Conservation (phyloP, 805 yeast genomes). For the Sugiyamaella smithiae region DNA sequence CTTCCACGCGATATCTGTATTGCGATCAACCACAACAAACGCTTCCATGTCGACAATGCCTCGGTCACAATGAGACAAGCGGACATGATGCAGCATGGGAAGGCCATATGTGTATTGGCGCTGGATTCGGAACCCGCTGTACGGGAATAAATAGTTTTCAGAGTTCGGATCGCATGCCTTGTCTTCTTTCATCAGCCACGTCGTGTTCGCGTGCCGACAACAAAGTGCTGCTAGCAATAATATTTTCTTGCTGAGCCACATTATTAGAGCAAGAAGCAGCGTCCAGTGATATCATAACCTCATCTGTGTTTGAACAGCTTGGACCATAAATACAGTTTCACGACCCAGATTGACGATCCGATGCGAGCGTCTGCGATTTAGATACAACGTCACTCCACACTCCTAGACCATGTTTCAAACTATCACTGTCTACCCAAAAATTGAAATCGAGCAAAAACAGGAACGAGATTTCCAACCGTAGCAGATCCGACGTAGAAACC, state of each 20-base stretch:
- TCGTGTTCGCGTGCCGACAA: conserved; percentile 5
- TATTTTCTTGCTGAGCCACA: background rate
- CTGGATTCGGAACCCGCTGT: conserved; percentile 55
- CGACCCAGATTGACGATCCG: background rate
- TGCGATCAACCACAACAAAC: conserved; percentile 34
- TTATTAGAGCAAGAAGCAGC: background rate
- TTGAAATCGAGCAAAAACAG: conserved; percentile 50
- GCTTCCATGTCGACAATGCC: conserved; percentile 50
- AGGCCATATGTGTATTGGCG: conserved; percentile 47
- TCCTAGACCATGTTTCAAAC: conserved; percentile 35
- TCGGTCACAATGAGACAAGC: conserved; percentile 49
- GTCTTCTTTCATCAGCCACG: conserved; percentile 33
- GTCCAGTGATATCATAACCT: too few relatives aligned
- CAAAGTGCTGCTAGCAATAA: background rate
- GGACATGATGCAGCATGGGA: conserved; percentile 43
- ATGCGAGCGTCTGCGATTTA: background rate
- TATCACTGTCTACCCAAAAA: conserved; percentile 41
- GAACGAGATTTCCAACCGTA: conserved; percentile 49
- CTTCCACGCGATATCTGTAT: conserved; percentile 49
- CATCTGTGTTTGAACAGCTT: too few relatives aligned
- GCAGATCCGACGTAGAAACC: conserved; percentile 42
- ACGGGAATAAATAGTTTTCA: conserved; percentile 36
- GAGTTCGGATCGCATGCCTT: conserved; percentile 39
- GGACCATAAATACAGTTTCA: too few relatives aligned
- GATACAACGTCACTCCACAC: conserved; percentile 14